A percentile compares a stretch with the other conserved stretches of the same genome.
These are phyloP conservation scores for Isatis lusitanica DNA, from an alignment of 441 rosid genomes.

Conservation along the genomic window DNA sequence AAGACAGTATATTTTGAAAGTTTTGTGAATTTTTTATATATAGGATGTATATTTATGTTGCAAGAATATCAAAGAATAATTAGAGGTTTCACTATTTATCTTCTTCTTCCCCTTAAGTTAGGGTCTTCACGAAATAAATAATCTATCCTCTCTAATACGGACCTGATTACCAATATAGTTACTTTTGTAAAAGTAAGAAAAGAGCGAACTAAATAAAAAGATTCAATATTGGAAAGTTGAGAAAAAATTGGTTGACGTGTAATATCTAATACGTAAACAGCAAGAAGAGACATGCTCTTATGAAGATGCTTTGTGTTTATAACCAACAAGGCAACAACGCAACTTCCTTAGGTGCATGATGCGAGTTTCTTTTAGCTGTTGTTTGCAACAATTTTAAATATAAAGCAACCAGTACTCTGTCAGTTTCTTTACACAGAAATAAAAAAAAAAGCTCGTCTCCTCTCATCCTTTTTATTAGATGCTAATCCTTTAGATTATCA, in stretches of 20 bases:
- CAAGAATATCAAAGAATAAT: background rate
- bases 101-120: background rate
- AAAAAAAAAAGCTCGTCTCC: background rate
- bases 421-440: background rate
- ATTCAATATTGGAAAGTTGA: background rate
- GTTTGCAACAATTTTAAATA: conserved; percentile 5
- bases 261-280: conserved; percentile 3
- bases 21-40: background rate
- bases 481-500: background rate
- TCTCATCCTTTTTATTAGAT: background rate
- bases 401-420: background rate
- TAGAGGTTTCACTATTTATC: background rate
- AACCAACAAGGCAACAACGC: conserved; percentile 17
- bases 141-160: background rate
- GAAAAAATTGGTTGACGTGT: conserved; percentile 9
- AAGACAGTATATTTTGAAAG: background rate
- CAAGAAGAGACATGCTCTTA: conserved; percentile 6
- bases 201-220: background rate
- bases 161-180: background rate
- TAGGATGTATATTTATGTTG: background rate
- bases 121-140: background rate
- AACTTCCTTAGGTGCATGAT: conserved; percentile 15
- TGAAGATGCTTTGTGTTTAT: background rate
- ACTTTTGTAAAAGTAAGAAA: background rate
- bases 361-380: conserved; percentile 18